These are phyloP conservation scores for Bretziella fagacearum DNA, from an alignment of 2,329 filamentous ascomycete species.

Conservation along the genomic window DNA sequence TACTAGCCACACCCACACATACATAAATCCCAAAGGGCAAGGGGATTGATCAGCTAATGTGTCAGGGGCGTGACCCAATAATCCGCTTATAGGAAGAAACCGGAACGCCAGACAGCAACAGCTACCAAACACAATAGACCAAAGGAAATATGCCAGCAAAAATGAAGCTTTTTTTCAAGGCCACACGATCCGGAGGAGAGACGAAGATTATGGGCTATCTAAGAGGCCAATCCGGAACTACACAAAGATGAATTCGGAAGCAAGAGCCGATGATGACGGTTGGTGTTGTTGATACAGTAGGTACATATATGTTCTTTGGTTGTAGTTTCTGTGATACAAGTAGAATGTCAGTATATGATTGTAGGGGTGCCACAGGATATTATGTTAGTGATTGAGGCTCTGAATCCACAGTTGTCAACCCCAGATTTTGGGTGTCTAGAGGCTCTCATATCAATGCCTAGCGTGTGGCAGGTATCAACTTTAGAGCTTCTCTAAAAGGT, in stretches of 20 bases:
- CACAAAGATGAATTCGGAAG: too few species aligned
- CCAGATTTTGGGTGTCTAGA: neutral
- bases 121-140: neutral
- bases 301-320: too few species aligned
- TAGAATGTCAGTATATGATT: neutral
- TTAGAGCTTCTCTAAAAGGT: neutral
- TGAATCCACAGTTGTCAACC: neutral
- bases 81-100: conserved; percentile 6
- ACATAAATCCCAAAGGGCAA: too few species aligned
- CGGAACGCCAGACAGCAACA: conserved; percentile 2
- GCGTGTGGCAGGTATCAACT: neutral
- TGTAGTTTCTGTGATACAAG: too few species aligned
- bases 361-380: conserved; percentile 1
- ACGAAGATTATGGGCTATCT: too few species aligned
- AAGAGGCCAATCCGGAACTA: too few species aligned
- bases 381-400: neutral
- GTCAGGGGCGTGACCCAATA: neutral
- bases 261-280: too few species aligned
- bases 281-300: too few species aligned
- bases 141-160: neutral
- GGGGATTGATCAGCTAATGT: too few species aligned
- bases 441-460: neutral
- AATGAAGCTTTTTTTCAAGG: too few species aligned
- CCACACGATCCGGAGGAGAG: too few species aligned
- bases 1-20: too few species aligned